Evolutionary conservation across 345 rosid genomes (phyloP).

Genomic region (Acer campestre): DNA sequence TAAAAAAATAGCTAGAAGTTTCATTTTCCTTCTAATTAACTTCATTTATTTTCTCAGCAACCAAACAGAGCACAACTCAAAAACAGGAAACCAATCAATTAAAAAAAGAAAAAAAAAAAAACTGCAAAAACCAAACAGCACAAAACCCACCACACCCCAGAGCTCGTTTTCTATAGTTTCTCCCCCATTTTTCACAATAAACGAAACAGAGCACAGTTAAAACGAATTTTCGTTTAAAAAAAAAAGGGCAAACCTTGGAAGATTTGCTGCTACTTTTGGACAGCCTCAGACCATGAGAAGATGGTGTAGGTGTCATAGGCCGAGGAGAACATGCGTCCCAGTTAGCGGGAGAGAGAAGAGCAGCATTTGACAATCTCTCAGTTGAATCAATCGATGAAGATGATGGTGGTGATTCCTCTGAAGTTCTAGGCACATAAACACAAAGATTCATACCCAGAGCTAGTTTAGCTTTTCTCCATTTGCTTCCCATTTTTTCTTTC

Average conservation of each 20-base stretch:
- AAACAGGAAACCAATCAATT: conserved; percentile 5
- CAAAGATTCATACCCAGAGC: conserved; percentile 77
- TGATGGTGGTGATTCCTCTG: conserved; percentile 52
- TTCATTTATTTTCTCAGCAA: conserved; percentile 15
- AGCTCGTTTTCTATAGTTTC: not conserved
- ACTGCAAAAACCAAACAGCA: not conserved
- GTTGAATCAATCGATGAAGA: conserved; percentile 40
- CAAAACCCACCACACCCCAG: not conserved
- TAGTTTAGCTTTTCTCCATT: conserved; percentile 83
- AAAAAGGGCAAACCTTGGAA: conserved; percentile 66
- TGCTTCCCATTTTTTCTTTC: conserved; percentile 63
- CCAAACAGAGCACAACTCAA: conserved; percentile 17
- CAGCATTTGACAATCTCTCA: conserved; percentile 81
- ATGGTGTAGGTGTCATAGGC: conserved; percentile 82
- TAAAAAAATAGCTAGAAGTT: conserved; percentile 14
- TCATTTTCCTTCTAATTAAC: not conserved
- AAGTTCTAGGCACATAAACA: conserved; percentile 63
- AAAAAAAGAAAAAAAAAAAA: too few relatives aligned
- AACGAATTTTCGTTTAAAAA: conserved; percentile 17
- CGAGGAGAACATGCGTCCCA: conserved; percentile 42
- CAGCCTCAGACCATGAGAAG: conserved; percentile 72
- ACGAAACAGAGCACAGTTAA: conserved; percentile 6
- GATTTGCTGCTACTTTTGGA: conserved; percentile 78
- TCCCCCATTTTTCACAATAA: not conserved
- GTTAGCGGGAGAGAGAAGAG: conserved; percentile 69